phyloP scores from a whole-genome alignment of 1,284 basidiomycete species.

The Cutaneotrichosporon cutaneum region DNA sequence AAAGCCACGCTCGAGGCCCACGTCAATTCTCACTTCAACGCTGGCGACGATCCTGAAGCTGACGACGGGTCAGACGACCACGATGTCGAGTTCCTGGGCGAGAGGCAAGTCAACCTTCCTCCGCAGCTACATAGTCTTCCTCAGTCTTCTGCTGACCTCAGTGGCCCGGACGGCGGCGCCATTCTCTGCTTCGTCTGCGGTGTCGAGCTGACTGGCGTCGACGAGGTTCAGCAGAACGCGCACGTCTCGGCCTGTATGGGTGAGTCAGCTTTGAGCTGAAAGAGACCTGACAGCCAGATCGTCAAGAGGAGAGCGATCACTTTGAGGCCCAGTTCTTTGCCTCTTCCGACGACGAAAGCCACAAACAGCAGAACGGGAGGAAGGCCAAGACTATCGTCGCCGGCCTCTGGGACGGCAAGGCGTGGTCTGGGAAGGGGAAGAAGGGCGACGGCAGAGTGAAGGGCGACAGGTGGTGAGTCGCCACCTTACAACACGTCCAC shows the following conservation, averaged over 20 bases:
- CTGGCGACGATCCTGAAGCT: not conserved
- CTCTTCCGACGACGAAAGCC: not conserved
- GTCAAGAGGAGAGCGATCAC: constrained; percentile 2
- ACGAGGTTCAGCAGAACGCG: constrained; percentile 17
- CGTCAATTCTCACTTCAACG: constrained; percentile 41
- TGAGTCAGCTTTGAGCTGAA: constrained; percentile 6
- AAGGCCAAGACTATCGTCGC: constrained; percentile 17
- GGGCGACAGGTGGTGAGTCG: constrained; percentile 42
- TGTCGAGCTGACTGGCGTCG: constrained; percentile 23
- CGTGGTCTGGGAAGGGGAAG: constrained; percentile 32
- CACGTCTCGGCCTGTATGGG: constrained; percentile 39
- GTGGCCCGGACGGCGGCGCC: not conserved
- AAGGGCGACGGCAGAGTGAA: constrained; percentile 29
- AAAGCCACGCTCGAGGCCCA: constrained; percentile 34
- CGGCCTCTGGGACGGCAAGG: constrained; percentile 41
- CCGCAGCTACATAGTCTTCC: not conserved
- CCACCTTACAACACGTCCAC: not conserved
- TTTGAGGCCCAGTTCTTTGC: constrained; percentile 4
- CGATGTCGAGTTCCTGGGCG: constrained; percentile 6
- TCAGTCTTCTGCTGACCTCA: not conserved
- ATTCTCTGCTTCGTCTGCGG: constrained; percentile 35
- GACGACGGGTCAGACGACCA: not conserved
- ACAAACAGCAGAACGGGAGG: constrained; percentile 5
- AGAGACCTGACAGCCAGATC: not conserved
- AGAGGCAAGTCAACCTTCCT: not conserved